Evolutionary conservation across 2,329 filamentous ascomycete genomes (phyloP).

Genomic region (Lasiodiplodia hormozganensis): DNA sequence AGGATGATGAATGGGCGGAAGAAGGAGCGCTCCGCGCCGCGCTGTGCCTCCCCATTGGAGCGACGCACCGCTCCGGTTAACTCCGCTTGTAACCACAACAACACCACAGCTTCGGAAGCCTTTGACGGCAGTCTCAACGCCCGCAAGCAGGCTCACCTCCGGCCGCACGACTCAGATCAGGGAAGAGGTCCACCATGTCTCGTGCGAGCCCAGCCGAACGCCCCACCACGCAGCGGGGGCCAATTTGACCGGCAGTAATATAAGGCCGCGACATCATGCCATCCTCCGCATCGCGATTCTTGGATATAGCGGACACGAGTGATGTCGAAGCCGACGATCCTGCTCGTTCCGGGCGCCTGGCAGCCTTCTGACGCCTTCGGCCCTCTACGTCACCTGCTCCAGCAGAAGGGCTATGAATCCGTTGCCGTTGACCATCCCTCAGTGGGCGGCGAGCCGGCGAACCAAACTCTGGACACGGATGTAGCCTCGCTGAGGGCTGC

Average conservation of each 20-base stretch:
- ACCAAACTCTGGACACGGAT: constrained; percentile 22
- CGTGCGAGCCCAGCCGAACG: neutral
- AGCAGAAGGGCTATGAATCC: constrained; percentile 18
- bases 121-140: constrained; percentile 3
- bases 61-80: neutral
- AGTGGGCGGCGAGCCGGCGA: constrained; percentile 12
- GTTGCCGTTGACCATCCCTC: constrained; percentile 26
- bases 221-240: neutral
- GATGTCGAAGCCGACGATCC: constrained; percentile 16
- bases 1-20: neutral
- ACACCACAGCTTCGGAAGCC: neutral
- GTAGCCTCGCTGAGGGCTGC: neutral
- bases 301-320: neutral
- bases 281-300: neutral
- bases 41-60: neutral
- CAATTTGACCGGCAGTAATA: neutral
- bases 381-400: constrained; percentile 7
- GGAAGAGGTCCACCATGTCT: neutral
- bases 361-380: constrained; percentile 19
- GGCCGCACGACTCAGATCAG: neutral
- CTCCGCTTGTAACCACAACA: neutral
- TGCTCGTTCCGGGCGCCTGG: constrained; percentile 25
- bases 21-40: neutral
- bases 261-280: neutral
- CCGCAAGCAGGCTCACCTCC: neutral